phyloP scores from a whole-genome alignment of 208 protist species.

The Trypanosoma grayi region DNA sequence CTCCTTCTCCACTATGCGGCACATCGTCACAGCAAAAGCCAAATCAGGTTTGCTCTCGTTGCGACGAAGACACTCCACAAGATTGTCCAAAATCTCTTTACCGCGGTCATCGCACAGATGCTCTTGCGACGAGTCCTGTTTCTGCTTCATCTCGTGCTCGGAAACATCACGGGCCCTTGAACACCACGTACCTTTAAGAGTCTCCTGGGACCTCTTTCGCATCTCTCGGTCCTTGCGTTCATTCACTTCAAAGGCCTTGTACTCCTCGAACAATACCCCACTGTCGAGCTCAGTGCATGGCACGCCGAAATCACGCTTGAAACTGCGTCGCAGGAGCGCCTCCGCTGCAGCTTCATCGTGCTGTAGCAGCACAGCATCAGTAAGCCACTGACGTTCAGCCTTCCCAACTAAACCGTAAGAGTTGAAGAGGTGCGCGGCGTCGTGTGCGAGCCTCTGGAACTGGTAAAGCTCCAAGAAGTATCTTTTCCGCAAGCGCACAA shows the following conservation, averaged over 20 bases:
- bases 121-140: background rate
- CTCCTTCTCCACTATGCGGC: constrained; percentile 20
- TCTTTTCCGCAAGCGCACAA: constrained; percentile 10
- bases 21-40: constrained; percentile 36
- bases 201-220: constrained; percentile 20
- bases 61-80: constrained; percentile 7
- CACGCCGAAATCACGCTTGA: constrained; percentile 57
- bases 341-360: constrained; percentile 30
- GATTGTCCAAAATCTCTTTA: constrained; percentile 1
- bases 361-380: constrained; percentile 27
- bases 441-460: constrained; percentile 39
- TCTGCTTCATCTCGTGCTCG: constrained; percentile 5
- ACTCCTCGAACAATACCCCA: constrained; percentile 35
- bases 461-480: constrained; percentile 33
- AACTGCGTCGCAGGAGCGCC: constrained; percentile 57
- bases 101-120: background rate
- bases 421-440: constrained; percentile 49
- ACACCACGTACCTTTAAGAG: constrained; percentile 21
- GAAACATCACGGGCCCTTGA: constrained; percentile 4
- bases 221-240: constrained; percentile 47
- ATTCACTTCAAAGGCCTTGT: constrained; percentile 64
- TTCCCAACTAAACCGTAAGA: constrained; percentile 39
- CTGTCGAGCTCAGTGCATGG: constrained; percentile 30
- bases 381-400: constrained; percentile 53
- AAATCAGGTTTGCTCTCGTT: constrained; percentile 4